Conservation (phyloP, 2,329 filamentous ascomycete genomes). For the Fusarium falciforme region DNA sequence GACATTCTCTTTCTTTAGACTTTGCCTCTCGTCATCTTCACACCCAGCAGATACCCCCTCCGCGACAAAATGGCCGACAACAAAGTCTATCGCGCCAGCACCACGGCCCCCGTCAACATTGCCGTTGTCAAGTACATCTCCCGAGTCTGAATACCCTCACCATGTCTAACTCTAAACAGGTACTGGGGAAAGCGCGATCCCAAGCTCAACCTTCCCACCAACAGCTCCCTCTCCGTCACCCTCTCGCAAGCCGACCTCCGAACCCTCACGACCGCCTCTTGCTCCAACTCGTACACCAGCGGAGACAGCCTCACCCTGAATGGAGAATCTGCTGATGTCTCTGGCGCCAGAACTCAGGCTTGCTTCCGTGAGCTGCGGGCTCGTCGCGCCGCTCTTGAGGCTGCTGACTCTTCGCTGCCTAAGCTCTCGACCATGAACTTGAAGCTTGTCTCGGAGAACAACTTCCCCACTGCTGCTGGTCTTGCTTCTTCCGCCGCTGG, state of each 20-base stretch:
- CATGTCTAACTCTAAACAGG: constrained; percentile 35
- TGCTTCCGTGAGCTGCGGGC: constrained; percentile 89
- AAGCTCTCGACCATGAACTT: constrained; percentile 82
- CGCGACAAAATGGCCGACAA: constrained; percentile 57
- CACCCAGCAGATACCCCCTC: constrained; percentile 8
- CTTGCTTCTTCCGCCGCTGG: constrained; percentile 79
- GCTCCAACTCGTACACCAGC: constrained; percentile 76
- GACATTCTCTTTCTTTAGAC: background rate
- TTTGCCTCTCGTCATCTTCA: background rate
- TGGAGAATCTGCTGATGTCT: constrained; percentile 83
- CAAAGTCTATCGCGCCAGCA: constrained; percentile 88
- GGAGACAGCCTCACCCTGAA: constrained; percentile 86
- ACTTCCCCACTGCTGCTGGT: constrained; percentile 97
- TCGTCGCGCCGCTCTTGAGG: constrained; percentile 81
- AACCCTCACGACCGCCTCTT: constrained; percentile 95
- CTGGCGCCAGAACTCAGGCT: constrained; percentile 90
- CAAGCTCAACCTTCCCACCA: constrained; percentile 95
- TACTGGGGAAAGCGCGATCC: constrained; percentile 98
- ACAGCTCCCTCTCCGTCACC: constrained; percentile 96
- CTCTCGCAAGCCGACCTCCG: constrained; percentile 93
- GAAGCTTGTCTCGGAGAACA: constrained; percentile 94
- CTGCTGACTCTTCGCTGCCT: constrained; percentile 77
- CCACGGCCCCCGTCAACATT: constrained; percentile 97
- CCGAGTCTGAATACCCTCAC: background rate
- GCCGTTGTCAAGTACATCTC: constrained; percentile 86